These are phyloP conservation scores for Claviceps africana DNA, from an alignment of 2,329 filamentous ascomycete species.

Conservation along the genomic window DNA sequence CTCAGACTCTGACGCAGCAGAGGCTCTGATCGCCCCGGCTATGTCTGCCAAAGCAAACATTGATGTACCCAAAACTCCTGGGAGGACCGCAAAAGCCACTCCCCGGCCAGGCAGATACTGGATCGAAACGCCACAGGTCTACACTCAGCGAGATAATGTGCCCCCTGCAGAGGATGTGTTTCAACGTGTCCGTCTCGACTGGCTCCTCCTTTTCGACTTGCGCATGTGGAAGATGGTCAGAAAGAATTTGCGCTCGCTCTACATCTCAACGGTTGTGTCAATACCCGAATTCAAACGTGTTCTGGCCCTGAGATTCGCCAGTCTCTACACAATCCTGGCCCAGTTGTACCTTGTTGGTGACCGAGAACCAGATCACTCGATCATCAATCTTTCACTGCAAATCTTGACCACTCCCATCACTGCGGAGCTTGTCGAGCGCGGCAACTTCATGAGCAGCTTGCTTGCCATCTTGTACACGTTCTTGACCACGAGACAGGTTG, in stretches of 20 bases:
- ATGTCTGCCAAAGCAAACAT: conserved; percentile 51
- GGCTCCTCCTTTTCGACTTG: conserved; percentile 86
- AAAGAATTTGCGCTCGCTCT: conserved; percentile 79
- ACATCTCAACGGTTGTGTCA: conserved; percentile 90
- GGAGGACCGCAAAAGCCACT: conserved; percentile 31
- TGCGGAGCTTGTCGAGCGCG: conserved; percentile 82
- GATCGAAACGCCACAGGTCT: conserved; percentile 65
- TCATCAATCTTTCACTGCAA: conserved; percentile 92
- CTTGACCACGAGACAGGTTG: conserved; percentile 87
- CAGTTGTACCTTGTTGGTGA: conserved; percentile 94
- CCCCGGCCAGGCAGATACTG: conserved; percentile 68
- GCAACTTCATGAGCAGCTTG: conserved; percentile 89
- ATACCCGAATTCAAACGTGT: conserved; percentile 94
- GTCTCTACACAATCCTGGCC: conserved; percentile 82
- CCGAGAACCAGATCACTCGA: conserved; percentile 91
- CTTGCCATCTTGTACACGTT: conserved; percentile 97
- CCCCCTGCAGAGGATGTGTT: conserved; percentile 76
- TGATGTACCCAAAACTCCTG: conserved; percentile 72
- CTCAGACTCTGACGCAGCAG: conserved; percentile 56
- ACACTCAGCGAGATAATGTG: conserved; percentile 45
- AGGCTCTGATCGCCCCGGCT: conserved; percentile 47
- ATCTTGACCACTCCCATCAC: conserved; percentile 97
- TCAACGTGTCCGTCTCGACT: conserved; percentile 80
- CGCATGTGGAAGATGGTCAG: conserved; percentile 93
- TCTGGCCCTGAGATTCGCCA: conserved; percentile 82